Evolutionary conservation across 148 eudicot genomes (phyloP).

Genomic region (Chenopodium album): DNA sequence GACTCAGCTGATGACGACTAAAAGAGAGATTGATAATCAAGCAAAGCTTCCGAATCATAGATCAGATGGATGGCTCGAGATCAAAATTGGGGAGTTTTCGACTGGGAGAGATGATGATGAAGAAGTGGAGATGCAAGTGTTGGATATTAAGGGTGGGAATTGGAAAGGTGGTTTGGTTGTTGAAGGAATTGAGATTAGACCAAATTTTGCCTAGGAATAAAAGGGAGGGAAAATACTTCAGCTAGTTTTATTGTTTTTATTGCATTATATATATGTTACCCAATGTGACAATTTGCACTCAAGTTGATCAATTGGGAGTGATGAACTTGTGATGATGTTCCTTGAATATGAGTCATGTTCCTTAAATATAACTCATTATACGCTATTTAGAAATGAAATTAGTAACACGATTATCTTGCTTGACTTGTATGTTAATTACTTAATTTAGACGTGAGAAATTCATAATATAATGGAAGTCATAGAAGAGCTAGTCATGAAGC

Average conservation of each 20-base stretch:
- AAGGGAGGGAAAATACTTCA: not conserved
- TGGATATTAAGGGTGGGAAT: constrained; percentile 33
- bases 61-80: constrained; percentile 66
- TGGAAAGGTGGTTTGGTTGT: constrained; percentile 55
- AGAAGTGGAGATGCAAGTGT: constrained; percentile 41
- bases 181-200: constrained; percentile 67
- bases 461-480: too few relatives aligned
- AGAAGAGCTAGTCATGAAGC: too few relatives aligned
- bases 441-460: too few relatives aligned
- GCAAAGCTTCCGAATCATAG: constrained; percentile 35
- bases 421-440: too few relatives aligned
- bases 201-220: constrained; percentile 23
- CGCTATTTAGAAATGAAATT: too few relatives aligned
- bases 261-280: too few relatives aligned
- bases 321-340: too few relatives aligned
- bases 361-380: too few relatives aligned
- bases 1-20: not conserved
- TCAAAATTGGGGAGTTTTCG: constrained; percentile 49
- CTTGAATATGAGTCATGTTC: too few relatives aligned
- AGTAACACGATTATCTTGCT: too few relatives aligned
- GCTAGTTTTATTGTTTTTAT: not conserved
- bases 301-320: too few relatives aligned
- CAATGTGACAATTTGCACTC: too few relatives aligned
- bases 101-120: constrained; percentile 29
- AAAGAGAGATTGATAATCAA: constrained; percentile 1